Base-by-base conservation (phyloP, 306 rosid species). In the Acmispon strigosus region DNA sequence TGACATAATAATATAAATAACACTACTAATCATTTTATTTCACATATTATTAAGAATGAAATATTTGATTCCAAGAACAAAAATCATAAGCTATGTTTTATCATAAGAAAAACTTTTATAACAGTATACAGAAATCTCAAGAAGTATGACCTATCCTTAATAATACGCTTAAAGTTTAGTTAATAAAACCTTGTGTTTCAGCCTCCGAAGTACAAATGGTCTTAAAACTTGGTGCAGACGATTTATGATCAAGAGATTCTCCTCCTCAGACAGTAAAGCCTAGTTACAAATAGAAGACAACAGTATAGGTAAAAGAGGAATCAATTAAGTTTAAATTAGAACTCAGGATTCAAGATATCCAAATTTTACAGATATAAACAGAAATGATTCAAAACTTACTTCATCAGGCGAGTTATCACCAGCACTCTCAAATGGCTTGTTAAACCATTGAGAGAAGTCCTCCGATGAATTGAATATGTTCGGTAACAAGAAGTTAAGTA, bases 401-500 rank as follows among this genome's bases (percentile, higher is more conserved):
- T 95, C 83, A 43, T 95, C 99, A 12, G 91, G 74, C 10, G 96
- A 91, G 83, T 81, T 95, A 84, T 95, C 99, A 79, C 93, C 97
- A 71, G 85, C 75, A 78, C 97, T 84, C 92, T 89, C 79, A 86
- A 95, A 95, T 65, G 99, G 99, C 78, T 95, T 91, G 79, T 95
- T 95, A 88, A 95, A 95, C 99, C 99, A 95, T 75, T 95, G 97
- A 76, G 99, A 95, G 67, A 95, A 95, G 78, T 95, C 99, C 63
- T 86, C 97, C 0, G 99, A 91, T 39, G 99, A 95, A 79, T 91
- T 95, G 80, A 95, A 95, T 64, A 95, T 91, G 83, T 91, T 95
- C 4, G 99, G 99, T 80, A 95, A 83, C 89, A 95, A 88, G 85
- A 95, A 95, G 82, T 95, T 95, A 62, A 95, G 95, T 10, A 95